Evolutionary conservation across 2,329 filamentous ascomycete genomes (phyloP).

Genomic region (Plenodomus tracheiphilus): DNA sequence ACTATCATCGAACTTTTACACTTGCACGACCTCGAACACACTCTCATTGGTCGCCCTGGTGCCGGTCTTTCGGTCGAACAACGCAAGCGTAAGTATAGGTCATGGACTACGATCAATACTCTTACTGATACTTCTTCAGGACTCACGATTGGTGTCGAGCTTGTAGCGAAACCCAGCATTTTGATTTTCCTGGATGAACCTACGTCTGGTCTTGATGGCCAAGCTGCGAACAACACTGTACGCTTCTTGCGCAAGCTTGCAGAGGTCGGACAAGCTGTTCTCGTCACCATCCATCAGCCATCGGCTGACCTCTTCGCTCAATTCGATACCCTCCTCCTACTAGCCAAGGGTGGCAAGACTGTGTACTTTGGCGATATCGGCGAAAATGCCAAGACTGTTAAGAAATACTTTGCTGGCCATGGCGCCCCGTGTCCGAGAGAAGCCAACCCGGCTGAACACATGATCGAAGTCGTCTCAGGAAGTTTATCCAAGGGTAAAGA

Average conservation of each 20-base stretch:
- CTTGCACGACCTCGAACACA: constrained; percentile 62
- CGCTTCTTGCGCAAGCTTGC: constrained; percentile 1
- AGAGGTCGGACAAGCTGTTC: constrained; percentile 1
- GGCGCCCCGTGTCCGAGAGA: constrained; percentile 60
- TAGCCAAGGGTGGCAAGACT: constrained; percentile 73
- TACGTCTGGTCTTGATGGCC: constrained; percentile 66
- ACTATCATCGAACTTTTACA: constrained; percentile 61
- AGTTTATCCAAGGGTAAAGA: constrained; percentile 18
- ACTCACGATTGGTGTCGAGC: constrained; percentile 61
- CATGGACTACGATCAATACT: no score
- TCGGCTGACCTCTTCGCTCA: constrained; percentile 79
- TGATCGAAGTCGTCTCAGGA: constrained; percentile 72
- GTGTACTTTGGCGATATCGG: constrained; percentile 84
- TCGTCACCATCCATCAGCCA: constrained; percentile 86
- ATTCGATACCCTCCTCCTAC: constrained; percentile 76
- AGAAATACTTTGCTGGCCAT: constrained; percentile 53
- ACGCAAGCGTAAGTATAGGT: constrained; percentile 10
- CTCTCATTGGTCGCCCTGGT: constrained; percentile 51
- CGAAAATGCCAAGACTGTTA: constrained; percentile 66
- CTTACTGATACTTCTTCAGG: background rate
- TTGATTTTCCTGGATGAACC: constrained; percentile 76
- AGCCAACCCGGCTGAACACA: constrained; percentile 67
- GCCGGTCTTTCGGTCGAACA: constrained; percentile 29
- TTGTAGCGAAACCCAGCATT: constrained; percentile 65
- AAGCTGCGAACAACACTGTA: background rate